Base-by-base conservation (phyloP, 257 asterid species). In the Solanum arcanum region DNA sequence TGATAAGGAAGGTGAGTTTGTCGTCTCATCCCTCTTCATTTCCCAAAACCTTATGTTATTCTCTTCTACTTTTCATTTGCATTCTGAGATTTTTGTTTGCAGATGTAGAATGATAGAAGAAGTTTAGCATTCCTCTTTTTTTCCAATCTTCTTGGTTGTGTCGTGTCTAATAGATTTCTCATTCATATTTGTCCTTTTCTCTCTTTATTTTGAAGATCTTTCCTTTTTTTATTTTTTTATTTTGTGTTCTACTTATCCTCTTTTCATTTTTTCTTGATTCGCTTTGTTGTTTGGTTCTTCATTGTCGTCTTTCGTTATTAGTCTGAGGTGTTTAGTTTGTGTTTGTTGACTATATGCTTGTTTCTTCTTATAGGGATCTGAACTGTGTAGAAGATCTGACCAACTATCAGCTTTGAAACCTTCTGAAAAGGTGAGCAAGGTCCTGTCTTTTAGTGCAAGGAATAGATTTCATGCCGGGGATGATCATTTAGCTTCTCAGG, bases 1-100 rank as follows among this genome's bases (percentile, higher is more conserved):
- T 75, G 27, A 86, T 89, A 73, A 92, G 92, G 87, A 85, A 90
- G 92, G 93, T 91, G 89, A 52, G 47, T 75, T 35, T 39, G 41
- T 15, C 9, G 62, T n/a, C 64, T 44, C 15, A 23, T 42, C 59
- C 35, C 37, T 76, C 37, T 76, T 64, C 64, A 27, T 76, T 76
- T 76, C 83, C 37, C 60, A 7, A 76, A 44, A 42, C 60, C 35
- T 76, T 12, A 7, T 42, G 60, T 1, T 41, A 46, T 75, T 75
- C 12, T 76, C 83, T 76, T 39, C 14, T 25, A 42, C 39, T n/a
- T 75, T 44, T 77, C 83, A 44, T 44, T 77, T n/a, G 29, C n/a
- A 44, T 14, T 75, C 83, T 23, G 49, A 39, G 31, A 5, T 39
- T 39, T 42, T 76, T 41, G 33, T 76, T 76, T 42, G 59, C 83